Evolutionary conservation across 345 rosid genomes (phyloP), one percentile per base, ranked within the genome.

Genomic region (Hypericum androsaemum): DNA sequence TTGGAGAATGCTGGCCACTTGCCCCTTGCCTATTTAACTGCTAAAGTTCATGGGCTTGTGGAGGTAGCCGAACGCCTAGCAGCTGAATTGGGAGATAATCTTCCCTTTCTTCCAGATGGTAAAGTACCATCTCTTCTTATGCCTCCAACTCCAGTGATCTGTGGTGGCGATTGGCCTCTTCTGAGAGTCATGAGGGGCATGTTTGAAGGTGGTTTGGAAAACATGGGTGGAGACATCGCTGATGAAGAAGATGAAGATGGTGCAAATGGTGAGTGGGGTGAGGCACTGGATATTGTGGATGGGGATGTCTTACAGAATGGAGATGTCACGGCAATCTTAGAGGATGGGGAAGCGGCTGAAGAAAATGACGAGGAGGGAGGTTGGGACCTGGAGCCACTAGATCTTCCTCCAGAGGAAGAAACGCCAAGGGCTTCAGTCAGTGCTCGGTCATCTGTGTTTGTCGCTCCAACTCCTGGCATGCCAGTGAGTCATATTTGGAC

Each of bases 131-230:
- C 92, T 43, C 87, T 90, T 58, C 75, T 90, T 57, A 74, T 81
- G 77, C 95, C 96, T 12, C 94, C 95, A 1, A 12, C 77, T 38
- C 96, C 98, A 0, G 56, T 90, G 14, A 67, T 78, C 55, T 72
- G 84, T 62, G 90, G 89, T 48, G 88, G 89, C 72, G 98, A 90
- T 71, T 90, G 98, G 98, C 96, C 98, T 6, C 88, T 90, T 60
- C 74, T 90, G 40, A 81, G 98, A 73, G 98, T 87, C 54, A 67
- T 84, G 84, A 84, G 75, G 76, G 98, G 98, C 42, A 79, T 90
- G 58, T 90, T 90, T 61, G 95, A 90, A 70, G 96, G 94, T 46
- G 96, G 95, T 41, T 68, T 84, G 55, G 95, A 90, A 61, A 77
- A 62, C 46, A 53, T 57, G 50, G 78, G 65, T 38, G 73, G 68